Conservation (phyloP, 148 eudicot genomes). For the Salicornia ramosissima region DNA sequence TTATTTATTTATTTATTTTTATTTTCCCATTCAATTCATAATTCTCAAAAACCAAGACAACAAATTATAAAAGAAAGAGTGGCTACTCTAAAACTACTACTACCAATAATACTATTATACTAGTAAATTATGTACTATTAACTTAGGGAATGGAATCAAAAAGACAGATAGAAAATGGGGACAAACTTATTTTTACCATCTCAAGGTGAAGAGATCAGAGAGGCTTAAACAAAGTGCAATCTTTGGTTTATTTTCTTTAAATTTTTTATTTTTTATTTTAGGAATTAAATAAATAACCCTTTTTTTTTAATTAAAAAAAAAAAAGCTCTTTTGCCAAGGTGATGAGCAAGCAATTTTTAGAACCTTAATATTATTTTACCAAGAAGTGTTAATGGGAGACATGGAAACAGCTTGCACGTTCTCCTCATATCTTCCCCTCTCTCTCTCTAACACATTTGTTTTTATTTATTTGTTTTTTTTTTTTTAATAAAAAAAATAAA, state of each 20-base stretch:
- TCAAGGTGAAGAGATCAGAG: conserved; percentile 40
- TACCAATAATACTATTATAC: neutral
- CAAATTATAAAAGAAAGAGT: neutral
- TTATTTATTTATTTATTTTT: too few species aligned
- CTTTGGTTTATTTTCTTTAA: neutral
- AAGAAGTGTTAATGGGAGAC: conserved; percentile 41
- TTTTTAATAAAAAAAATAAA: neutral
- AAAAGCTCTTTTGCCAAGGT: conserved; percentile 63
- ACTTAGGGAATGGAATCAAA: conserved; percentile 22
- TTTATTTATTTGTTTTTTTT: neutral
- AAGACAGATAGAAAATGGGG: conserved; percentile 24
- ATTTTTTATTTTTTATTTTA: neutral
- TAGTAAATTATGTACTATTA: neutral
- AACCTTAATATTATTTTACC: neutral
- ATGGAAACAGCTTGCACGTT: conserved; percentile 94
- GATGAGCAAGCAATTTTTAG: conserved; percentile 33
- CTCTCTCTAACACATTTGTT: neutral
- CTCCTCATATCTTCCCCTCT: conserved; percentile 32
- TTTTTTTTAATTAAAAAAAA: too few species aligned
- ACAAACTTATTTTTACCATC: conserved; percentile 25
- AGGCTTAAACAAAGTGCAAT: neutral
- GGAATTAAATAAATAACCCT: too few species aligned
- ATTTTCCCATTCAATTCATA: too few species aligned
- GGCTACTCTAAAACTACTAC: neutral
- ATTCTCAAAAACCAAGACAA: conserved; percentile 31